Evolutionary conservation across 2,329 filamentous ascomycete genomes (phyloP), one percentile per base, ranked within the genome.

Genomic region (Lachnellula occidentalis): DNA sequence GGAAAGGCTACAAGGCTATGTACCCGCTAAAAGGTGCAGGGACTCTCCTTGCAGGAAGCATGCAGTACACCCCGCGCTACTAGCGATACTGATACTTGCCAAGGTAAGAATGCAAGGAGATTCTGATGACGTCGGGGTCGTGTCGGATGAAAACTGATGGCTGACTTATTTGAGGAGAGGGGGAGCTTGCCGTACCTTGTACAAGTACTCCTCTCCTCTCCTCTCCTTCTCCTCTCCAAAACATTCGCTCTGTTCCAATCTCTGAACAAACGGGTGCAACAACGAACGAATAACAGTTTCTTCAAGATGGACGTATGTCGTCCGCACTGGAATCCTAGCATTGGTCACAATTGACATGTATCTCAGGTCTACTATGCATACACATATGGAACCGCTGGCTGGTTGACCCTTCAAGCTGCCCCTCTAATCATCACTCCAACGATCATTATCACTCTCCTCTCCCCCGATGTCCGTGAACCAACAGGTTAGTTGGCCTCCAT

Each of bases 361-460:
- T 42, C 47, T 22, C 24, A 81, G 78, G 72, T 76, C 54, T 70
- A 79, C 60, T 74, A 77, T 52, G 65, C 73, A 14, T 82, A 78
- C 66, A 77, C 72, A 62, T 74, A 78, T 67, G 73, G 74, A 47
- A 79, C 78, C 53, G 71, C 78, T 45, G 75, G 71, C 62, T 78
- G 76, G 76, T 57, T 70, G 19, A 71, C 71, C 47, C 69, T 78
- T 1, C 76, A 79, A 67, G 74, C 75, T 14, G 68, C 73, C 68
- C 69, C 72, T 64, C 57, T 88, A 56, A 76, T 87, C 51, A 62
- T 78, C 5, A 77, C 79, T 5, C 85, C 85, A 0, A 80, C 78
- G 24, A 74, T 87, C 61, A 81, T 87, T 21, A 74, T 82, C 53
- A 75, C 80, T 11, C 70, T 87, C 57, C 75, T 85, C 36, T 77